Conservation (phyloP, 2,329 filamentous ascomycete genomes). For the Arthrinium phaeospermum region DNA sequence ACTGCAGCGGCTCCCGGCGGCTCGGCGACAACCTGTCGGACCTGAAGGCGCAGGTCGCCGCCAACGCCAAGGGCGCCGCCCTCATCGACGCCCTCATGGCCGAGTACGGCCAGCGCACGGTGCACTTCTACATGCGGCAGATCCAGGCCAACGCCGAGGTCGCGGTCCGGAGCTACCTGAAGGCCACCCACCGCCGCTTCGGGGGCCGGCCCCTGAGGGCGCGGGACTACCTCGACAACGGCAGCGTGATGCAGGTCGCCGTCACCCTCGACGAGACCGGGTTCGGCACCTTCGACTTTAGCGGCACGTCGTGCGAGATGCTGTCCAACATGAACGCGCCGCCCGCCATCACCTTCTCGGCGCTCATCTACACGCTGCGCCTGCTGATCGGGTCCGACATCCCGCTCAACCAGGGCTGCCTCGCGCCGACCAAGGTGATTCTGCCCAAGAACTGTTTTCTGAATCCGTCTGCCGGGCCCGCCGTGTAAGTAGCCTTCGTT, state of each 20-base stretch:
- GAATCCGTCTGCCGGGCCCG: conserved; percentile 33
- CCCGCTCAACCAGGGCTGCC: conserved; percentile 76
- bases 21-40: conserved; percentile 49
- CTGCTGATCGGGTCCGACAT: conserved; percentile 76
- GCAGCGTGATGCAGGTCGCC: conserved; percentile 34
- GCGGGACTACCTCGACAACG: conserved; percentile 76
- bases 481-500: conserved; percentile 25
- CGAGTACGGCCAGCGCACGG: conserved; percentile 38
- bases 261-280: conserved; percentile 66
- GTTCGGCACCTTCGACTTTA: conserved; percentile 67
- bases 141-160: conserved; percentile 48
- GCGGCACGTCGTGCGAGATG: conserved; percentile 58
- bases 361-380: conserved; percentile 45
- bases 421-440: conserved; percentile 40
- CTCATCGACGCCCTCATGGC: conserved; percentile 39
- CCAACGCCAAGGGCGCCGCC: conserved; percentile 45
- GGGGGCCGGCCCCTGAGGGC: conserved; percentile 61
- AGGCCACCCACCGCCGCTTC: conserved; percentile 50
- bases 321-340: conserved; percentile 38
- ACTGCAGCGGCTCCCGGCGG: conserved; percentile 41
- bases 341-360: conserved; percentile 35
- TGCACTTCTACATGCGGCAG: conserved; percentile 46
- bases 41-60: conserved; percentile 48
- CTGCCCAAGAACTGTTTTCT: conserved; percentile 38
- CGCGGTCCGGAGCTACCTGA: conserved; percentile 39